These are phyloP conservation scores for Quercus berberidifolia DNA, from an alignment of 306 rosid genomes.

Conservation along the genomic window DNA sequence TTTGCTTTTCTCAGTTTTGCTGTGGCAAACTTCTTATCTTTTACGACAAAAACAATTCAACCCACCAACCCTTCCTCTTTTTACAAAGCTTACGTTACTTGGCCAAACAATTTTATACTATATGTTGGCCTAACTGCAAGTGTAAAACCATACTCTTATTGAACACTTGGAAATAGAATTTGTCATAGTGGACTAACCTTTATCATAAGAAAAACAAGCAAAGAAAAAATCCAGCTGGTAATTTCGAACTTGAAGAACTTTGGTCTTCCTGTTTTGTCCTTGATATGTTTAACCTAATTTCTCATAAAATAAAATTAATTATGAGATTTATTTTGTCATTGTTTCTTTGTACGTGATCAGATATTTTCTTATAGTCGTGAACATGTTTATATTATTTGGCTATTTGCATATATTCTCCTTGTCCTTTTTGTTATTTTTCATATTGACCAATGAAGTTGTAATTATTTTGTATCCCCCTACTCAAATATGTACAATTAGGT, in stretches of 20 bases:
- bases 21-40: neutral
- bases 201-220: neutral
- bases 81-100: slow-evolving; percentile 5
- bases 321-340: neutral
- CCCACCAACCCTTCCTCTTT: neutral
- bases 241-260: neutral
- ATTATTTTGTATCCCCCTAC: neutral
- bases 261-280: neutral
- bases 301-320: neutral
- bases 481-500: neutral
- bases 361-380: neutral
- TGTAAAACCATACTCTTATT: neutral
- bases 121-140: too few species aligned
- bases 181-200: neutral
- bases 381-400: neutral
- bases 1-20: too few species aligned
- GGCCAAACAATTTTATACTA: neutral
- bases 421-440: neutral
- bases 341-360: neutral
- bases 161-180: neutral
- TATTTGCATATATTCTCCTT: neutral
- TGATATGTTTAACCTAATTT: neutral
- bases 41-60: slow-evolving; percentile 4
- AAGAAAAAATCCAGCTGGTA: neutral
- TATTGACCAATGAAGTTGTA: neutral